Evolutionary conservation across 805 yeast species (phyloP).

Genomic region (Blastobotrys mokoenaii): DNA sequence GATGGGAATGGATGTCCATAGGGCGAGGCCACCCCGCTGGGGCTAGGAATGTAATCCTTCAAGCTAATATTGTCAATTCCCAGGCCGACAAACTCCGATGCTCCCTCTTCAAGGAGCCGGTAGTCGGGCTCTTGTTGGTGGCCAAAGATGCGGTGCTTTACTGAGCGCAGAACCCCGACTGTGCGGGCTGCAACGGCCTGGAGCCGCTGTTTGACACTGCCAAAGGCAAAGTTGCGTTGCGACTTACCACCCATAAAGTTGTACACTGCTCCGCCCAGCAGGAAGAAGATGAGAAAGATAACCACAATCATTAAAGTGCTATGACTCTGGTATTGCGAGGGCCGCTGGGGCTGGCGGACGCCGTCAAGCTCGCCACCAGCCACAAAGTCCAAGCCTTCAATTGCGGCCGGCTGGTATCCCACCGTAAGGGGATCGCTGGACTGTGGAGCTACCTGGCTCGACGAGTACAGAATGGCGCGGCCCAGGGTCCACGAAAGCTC

Average conservation of each 20-base stretch:
- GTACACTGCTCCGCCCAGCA: neutral
- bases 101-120: conserved; percentile 12
- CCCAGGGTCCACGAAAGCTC: conserved; percentile 97
- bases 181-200: too few species aligned
- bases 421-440: conserved; percentile 9
- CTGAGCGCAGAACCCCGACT: too few species aligned
- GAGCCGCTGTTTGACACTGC: conserved; percentile 1
- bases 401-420: conserved; percentile 16
- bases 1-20: neutral
- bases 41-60: conserved; percentile 8
- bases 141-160: too few species aligned
- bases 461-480: conserved; percentile 68
- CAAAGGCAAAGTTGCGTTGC: neutral
- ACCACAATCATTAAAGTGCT: too few species aligned
- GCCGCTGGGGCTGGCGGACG: neutral
- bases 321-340: neutral
- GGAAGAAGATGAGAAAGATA: neutral
- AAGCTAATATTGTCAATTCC: neutral
- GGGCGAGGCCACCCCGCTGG: conserved; percentile 6
- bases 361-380: conserved; percentile 21
- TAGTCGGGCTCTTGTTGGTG: neutral
- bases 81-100: too few species aligned
- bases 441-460: conserved; percentile 40
- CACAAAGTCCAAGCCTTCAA: conserved; percentile 11
- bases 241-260: conserved; percentile 5